phyloP scores from a whole-genome alignment of 148 eudicot species.

The Heliosperma pusillum region DNA sequence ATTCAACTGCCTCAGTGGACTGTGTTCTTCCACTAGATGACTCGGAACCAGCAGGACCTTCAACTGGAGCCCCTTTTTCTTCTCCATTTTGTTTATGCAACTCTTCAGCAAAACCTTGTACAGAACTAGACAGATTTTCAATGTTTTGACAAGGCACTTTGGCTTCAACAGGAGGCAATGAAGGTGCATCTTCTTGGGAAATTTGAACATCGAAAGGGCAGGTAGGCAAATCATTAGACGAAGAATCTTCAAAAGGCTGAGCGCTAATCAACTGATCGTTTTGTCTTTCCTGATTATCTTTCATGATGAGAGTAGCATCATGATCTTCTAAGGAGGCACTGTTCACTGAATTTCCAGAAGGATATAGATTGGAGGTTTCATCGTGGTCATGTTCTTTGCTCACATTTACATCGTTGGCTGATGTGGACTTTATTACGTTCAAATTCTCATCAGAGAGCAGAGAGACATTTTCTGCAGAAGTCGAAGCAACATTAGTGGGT shows the following conservation, averaged over 20 bases:
- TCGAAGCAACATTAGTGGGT: slow-evolving; percentile 16
- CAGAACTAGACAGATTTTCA: slow-evolving; percentile 30
- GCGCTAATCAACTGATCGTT: slow-evolving; percentile 25
- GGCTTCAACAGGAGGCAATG: slow-evolving; percentile 25
- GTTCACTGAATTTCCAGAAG: slow-evolving; percentile 27
- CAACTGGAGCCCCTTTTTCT: slow-evolving; percentile 24
- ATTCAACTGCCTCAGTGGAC: slow-evolving; percentile 42
- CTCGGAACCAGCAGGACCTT: slow-evolving; percentile 34
- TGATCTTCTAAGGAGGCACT: slow-evolving; percentile 30
- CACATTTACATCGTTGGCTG: slow-evolving; percentile 15
- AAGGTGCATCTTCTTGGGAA: slow-evolving; percentile 23
- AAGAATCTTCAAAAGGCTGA: slow-evolving; percentile 29
- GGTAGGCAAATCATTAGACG: slow-evolving; percentile 27
- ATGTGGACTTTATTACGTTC: slow-evolving; percentile 27
- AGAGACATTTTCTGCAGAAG: slow-evolving; percentile 19
- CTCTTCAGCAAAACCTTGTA: slow-evolving; percentile 24
- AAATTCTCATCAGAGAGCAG: slow-evolving; percentile 32
- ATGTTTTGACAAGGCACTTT: slow-evolving; percentile 27
- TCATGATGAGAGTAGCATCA: slow-evolving; percentile 26
- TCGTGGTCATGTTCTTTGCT: slow-evolving; percentile 21
- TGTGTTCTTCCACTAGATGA: slow-evolving; percentile 35
- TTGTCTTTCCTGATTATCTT: slow-evolving; percentile 22
- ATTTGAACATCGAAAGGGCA: slow-evolving; percentile 23
- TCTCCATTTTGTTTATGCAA: slow-evolving; percentile 28
- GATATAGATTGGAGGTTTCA: slow-evolving; percentile 25